Percentiles rank a stretch among this genome's conserved stretches.
phyloP scores from a whole-genome alignment of 2,329 filamentous ascomycete species.

The Biscogniauxia mediterranea region DNA sequence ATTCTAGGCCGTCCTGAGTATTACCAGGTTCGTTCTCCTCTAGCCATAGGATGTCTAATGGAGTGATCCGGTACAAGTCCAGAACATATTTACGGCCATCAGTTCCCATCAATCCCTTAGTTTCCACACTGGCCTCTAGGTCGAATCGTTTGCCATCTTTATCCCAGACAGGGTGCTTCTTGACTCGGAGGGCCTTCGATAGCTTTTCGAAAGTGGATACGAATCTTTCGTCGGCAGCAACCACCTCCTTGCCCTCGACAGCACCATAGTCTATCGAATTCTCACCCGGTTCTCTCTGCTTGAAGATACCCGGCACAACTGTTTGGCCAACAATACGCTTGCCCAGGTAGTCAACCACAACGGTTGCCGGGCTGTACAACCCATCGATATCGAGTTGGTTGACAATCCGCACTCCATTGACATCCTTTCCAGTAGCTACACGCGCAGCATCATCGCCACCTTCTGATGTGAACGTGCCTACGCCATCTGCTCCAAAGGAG shows the following conservation, averaged over 20 bases:
- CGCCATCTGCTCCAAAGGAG: constrained; percentile 95
- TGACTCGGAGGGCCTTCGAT: constrained; percentile 85
- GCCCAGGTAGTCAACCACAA: constrained; percentile 94
- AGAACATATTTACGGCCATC: constrained; percentile 97
- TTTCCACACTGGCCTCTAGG: constrained; percentile 93
- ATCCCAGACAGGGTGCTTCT: constrained; percentile 96
- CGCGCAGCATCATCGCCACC: constrained; percentile 95
- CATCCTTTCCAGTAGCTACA: constrained; percentile 95
- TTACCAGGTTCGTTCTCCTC: constrained; percentile 64
- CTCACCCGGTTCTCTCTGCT: constrained; percentile 94
- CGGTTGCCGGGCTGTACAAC: constrained; percentile 91
- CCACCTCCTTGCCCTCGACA: constrained; percentile 93
- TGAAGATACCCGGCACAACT: constrained; percentile 98
- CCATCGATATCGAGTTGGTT: constrained; percentile 96
- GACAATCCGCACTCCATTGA: constrained; percentile 87
- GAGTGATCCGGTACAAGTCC: constrained; percentile 91
- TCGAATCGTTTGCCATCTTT: constrained; percentile 90
- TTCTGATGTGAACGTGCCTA: constrained; percentile 94
- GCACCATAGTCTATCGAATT: constrained; percentile 99
- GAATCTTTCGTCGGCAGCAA: constrained; percentile 87
- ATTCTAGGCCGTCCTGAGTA: constrained; percentile 50
- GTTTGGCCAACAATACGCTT: constrained; percentile 97
- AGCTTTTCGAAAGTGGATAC: constrained; percentile 82
- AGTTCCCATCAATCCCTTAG: constrained; percentile 94
- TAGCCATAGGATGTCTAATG: constrained; percentile 86